These are phyloP conservation scores for Gaultheria prostrata DNA, from an alignment of 148 eudicot species.

Conservation along the genomic window DNA sequence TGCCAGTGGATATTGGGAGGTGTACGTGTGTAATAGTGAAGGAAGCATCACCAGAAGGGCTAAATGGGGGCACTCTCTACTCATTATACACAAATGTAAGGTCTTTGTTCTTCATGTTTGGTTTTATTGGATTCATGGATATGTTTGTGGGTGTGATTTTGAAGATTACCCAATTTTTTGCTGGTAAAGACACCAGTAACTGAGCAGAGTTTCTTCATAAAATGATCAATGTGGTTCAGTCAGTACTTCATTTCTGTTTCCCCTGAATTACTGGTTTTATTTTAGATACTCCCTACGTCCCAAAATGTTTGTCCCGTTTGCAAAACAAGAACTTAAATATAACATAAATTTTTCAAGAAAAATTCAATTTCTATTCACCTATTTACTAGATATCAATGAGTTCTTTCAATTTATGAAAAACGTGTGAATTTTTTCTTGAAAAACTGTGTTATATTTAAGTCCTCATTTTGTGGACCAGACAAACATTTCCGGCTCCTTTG, in stretches of 20 bases:
- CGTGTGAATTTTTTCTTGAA: too few species aligned
- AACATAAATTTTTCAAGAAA: too few species aligned
- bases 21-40: constrained; percentile 81
- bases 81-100: constrained; percentile 84
- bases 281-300: not conserved
- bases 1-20: constrained; percentile 82
- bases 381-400: too few species aligned
- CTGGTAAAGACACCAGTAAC: not conserved
- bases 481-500: too few species aligned
- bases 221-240: not conserved
- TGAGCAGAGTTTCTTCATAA: not conserved
- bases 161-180: not conserved
- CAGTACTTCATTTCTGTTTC: not conserved
- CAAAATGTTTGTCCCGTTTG: too few species aligned
- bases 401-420: too few species aligned
- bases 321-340: too few species aligned
- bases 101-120: not conserved
- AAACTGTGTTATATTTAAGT: too few species aligned
- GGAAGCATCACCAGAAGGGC: constrained; percentile 52
- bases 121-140: not conserved
- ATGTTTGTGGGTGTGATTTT: not conserved
- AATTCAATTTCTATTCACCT: too few species aligned
- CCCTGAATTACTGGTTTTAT: not conserved
- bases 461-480: too few species aligned
- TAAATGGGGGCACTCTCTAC: constrained; percentile 58